Evolutionary conservation across 495 filamentous ascomycete species (phyloP).

Genomic region (Tetracladium marchalianum): DNA sequence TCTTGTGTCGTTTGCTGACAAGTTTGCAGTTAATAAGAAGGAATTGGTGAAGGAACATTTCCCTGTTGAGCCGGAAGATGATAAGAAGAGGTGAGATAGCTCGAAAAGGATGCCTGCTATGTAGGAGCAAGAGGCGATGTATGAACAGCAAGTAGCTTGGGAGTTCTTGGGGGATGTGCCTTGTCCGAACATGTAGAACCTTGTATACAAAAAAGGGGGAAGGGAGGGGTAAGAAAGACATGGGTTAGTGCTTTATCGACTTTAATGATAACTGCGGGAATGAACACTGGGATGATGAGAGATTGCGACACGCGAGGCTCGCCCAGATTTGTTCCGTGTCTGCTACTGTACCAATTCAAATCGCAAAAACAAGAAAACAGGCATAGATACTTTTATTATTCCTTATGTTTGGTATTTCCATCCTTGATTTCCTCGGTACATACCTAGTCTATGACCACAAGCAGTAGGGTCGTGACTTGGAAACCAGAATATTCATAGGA

Average conservation of each 20-base stretch:
- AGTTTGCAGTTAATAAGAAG: slow-evolving; percentile 65
- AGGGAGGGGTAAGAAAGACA: too few relatives aligned
- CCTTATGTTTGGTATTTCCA: too few relatives aligned
- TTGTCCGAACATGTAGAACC: not conserved
- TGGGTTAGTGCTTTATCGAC: too few relatives aligned
- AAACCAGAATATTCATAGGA: not conserved
- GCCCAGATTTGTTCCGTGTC: too few relatives aligned
- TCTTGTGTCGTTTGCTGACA: slow-evolving; percentile 8
- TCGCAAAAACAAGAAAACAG: too few relatives aligned
- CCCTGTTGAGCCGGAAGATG: slow-evolving; percentile 40
- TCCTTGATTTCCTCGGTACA: too few relatives aligned
- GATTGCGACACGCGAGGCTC: too few relatives aligned
- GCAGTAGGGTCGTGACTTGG: not conserved
- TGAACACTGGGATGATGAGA: too few relatives aligned
- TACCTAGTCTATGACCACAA: too few relatives aligned
- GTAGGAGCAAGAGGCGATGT: not conserved
- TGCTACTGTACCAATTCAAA: too few relatives aligned
- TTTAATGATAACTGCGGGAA: too few relatives aligned
- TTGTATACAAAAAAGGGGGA: not conserved
- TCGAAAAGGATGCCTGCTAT: not conserved
- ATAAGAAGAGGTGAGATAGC: slow-evolving; percentile 29
- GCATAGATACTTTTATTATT: too few relatives aligned
- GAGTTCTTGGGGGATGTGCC: not conserved
- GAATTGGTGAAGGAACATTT: slow-evolving; percentile 62
- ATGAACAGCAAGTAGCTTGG: not conserved